Evolutionary conservation across 2,329 filamentous ascomycete genomes (phyloP).

Genomic region (Stachybotrys echinatus): DNA sequence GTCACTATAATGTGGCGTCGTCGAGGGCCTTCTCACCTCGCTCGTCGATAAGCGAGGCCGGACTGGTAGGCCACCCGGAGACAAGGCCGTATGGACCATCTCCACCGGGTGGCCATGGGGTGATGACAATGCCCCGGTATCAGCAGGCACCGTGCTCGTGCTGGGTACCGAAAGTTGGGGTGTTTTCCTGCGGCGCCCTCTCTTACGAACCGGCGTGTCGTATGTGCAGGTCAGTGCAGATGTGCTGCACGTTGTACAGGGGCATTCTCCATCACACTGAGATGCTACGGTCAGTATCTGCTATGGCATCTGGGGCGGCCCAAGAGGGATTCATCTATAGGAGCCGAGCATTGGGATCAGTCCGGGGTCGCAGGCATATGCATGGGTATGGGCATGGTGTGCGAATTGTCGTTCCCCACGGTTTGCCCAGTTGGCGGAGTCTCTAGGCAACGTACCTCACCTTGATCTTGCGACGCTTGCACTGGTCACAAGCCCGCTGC

Average conservation of each 20-base stretch:
- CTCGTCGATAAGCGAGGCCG: too few relatives aligned
- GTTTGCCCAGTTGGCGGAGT: slow-evolving; percentile 9
- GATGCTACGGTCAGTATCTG: too few relatives aligned
- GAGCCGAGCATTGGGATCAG: neutral
- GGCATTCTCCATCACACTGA: too few relatives aligned
- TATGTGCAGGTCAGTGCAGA: too few relatives aligned
- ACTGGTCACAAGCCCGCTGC: neutral
- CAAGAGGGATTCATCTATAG: neutral
- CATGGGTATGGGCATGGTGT: neutral
- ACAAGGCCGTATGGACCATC: too few relatives aligned
- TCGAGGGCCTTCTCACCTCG: neutral
- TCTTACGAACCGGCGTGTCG: too few relatives aligned
- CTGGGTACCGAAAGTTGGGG: too few relatives aligned
- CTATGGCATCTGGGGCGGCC: neutral
- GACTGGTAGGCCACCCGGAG: neutral
- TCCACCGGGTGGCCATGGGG: too few relatives aligned
- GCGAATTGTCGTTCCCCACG: slow-evolving; percentile 1
- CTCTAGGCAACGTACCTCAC: slow-evolving; percentile 7
- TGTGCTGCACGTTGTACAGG: too few relatives aligned
- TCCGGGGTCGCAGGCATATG: neutral
- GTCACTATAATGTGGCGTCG: neutral
- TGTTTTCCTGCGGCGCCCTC: too few relatives aligned
- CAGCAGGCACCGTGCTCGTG: too few relatives aligned
- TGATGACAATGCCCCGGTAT: too few relatives aligned
- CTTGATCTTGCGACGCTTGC: slow-evolving; percentile 9